Conservation (phyloP, 2,329 filamentous ascomycete species). For the Aspergillus bombycis region DNA sequence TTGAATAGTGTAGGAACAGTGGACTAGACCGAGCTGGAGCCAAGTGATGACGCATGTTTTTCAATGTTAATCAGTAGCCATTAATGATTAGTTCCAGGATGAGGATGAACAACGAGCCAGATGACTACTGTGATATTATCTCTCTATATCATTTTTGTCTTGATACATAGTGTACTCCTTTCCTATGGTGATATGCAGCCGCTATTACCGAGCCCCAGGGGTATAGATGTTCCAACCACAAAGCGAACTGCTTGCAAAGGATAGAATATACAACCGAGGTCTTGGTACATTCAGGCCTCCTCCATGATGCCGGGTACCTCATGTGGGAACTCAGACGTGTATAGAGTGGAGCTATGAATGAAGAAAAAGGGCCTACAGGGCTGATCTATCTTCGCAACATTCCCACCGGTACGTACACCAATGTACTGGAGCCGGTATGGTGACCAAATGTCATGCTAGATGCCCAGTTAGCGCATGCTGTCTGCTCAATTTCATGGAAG, state of each 20-base stretch:
- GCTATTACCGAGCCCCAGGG: neutral
- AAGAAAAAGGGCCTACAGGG: slow-evolving; percentile 86
- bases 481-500: neutral
- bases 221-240: neutral
- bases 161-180: neutral
- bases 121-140: neutral
- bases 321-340: slow-evolving; percentile 98
- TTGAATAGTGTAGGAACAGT: neutral
- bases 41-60: neutral
- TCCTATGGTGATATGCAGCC: neutral
- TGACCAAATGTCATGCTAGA: neutral
- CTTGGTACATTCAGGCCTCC: slow-evolving; percentile 86
- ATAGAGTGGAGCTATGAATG: slow-evolving; percentile 90
- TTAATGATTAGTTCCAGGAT: neutral
- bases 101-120: neutral
- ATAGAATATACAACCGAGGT: slow-evolving; percentile 95
- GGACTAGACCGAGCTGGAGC: neutral
- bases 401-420: neutral
- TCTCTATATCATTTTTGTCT: neutral
- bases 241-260: slow-evolving; percentile 69
- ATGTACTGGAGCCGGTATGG: neutral
- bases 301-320: slow-evolving; percentile 83
- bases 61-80: neutral
- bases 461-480: neutral
- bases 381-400: slow-evolving; percentile 40